Base-by-base conservation (phyloP, 345 rosid species). In the Luvunga scandens region DNA sequence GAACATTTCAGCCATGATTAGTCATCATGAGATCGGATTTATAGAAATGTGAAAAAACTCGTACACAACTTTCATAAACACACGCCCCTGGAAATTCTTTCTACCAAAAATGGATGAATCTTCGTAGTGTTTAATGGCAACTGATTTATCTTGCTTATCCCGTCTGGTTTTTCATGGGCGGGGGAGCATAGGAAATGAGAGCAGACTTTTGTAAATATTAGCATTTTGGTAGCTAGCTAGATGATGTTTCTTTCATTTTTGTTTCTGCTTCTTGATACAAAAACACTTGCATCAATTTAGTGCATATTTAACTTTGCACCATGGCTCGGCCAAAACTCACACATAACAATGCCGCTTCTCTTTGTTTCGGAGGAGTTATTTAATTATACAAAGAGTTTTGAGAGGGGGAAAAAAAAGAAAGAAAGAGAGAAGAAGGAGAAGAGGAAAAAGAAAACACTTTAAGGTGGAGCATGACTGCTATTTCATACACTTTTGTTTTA, bases 181-280 rank as follows among this genome's bases (percentile, higher is more conserved):
- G 72, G 18, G 42, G 50, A 69, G 66, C 33, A n/a, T 10, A 25
- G 66, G 72, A 56, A 50, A 61, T 21, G 42, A 48, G 27, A 73
- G 25, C 53, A 78, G 69, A 28, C 78, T 53, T 78, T 81, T 81
- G 83, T 81, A 73, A 21, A 64, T 53, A 62, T 31, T 31, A 57
- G 30, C 19, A 56, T 57, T n/a, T 6, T 57, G 75, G 36, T 63
- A 6, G 30, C 75, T 9, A 27, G 38, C 25, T 27, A 28, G 7
- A 70, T 55, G 25, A 55, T 71, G 36, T 30, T 28, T 71, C 39
- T 56, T 56, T 21, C 21, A 30, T 71, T 31, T 30, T 19, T 50
- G 18, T 55, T 4, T 34, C 59, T 22, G 16, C 24, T 0, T 12
- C 63, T 55, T 39, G n/a, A 30, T 30, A 21, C 30, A 70, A 9